Percentiles rank a stretch among this genome's conserved stretches.
These are phyloP conservation scores for Lyophyllum shimeji DNA, from an alignment of 768 basidiomycete genomes.

Conservation along the genomic window DNA sequence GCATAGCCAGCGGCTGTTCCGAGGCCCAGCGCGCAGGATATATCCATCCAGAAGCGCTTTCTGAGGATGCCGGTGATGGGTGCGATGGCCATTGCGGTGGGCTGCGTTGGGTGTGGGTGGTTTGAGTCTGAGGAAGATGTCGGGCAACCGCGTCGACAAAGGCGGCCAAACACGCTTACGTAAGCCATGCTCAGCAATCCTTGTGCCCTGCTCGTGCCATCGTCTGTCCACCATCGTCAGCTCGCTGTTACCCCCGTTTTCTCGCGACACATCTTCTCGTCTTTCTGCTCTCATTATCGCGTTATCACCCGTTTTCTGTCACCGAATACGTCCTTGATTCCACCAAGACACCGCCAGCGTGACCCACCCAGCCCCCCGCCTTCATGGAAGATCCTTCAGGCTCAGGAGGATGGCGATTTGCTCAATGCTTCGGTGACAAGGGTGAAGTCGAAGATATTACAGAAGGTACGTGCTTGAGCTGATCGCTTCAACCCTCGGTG, in stretches of 20 bases:
- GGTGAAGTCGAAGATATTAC: constrained; percentile 99
- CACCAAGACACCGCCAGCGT: constrained; percentile 17
- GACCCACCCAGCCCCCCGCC: constrained; percentile 20
- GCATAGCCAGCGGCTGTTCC: constrained; percentile 73
- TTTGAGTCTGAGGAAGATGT: constrained; percentile 37
- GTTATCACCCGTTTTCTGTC: constrained; percentile 24
- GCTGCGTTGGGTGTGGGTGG: constrained; percentile 20
- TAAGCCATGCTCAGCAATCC: constrained; percentile 22
- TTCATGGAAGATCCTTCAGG: constrained; percentile 82
- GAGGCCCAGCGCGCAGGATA: constrained; percentile 73
- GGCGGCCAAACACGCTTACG: constrained; percentile 20
- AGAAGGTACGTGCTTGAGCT: constrained; percentile 64
- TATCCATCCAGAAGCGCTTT: constrained; percentile 88
- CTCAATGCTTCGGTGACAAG: constrained; percentile 99
- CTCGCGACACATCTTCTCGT: constrained; percentile 21
- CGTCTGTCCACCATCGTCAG: constrained; percentile 22
- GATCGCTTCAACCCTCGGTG: constrained; percentile 1
- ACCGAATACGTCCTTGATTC: constrained; percentile 17
- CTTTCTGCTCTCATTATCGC: constrained; percentile 15
- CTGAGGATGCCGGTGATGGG: constrained; percentile 94
- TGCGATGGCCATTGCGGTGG: constrained; percentile 69
- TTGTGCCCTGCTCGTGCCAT: constrained; percentile 24
- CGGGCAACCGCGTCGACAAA: constrained; percentile 23
- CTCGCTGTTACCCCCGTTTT: constrained; percentile 17
- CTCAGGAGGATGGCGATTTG: constrained; percentile 95